These are phyloP conservation scores for Salix dunnii DNA, from an alignment of 345 rosid genomes.

Conservation along the genomic window DNA sequence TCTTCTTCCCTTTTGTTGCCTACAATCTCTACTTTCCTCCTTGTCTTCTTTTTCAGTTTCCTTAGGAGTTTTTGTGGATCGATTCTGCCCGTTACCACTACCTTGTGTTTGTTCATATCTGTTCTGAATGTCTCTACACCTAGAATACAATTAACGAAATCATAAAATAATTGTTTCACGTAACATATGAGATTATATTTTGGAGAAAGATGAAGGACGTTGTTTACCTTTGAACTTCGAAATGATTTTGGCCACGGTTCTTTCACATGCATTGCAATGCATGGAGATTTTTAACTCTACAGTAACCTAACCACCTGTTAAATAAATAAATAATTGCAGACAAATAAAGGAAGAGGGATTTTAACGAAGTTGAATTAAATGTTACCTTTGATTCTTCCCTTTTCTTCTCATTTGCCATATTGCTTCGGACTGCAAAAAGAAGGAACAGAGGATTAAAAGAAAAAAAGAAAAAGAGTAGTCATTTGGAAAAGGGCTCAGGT, in stretches of 20 bases:
- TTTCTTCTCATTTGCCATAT: conserved; percentile 30
- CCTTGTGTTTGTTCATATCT: conserved; percentile 63
- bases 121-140: conserved; percentile 70
- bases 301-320: conserved; percentile 40
- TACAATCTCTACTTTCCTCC: conserved; percentile 54
- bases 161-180: neutral
- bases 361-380: neutral
- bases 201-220: neutral
- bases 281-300: conserved; percentile 53
- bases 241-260: conserved; percentile 51
- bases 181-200: neutral
- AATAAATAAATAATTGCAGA: neutral
- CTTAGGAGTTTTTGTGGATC: conserved; percentile 57
- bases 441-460: neutral
- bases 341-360: neutral
- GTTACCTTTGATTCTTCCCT: conserved; percentile 39
- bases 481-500: no score
- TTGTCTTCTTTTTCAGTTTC: conserved; percentile 67
- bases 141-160: neutral
- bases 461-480: no score
- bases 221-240: conserved; percentile 53
- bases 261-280: conserved; percentile 85
- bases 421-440: neutral
- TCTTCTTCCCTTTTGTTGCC: conserved; percentile 22
- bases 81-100: conserved; percentile 49